phyloP scores from a whole-genome alignment of 805 yeast genomes.

The Kodamaea hsintzibuensis region DNA sequence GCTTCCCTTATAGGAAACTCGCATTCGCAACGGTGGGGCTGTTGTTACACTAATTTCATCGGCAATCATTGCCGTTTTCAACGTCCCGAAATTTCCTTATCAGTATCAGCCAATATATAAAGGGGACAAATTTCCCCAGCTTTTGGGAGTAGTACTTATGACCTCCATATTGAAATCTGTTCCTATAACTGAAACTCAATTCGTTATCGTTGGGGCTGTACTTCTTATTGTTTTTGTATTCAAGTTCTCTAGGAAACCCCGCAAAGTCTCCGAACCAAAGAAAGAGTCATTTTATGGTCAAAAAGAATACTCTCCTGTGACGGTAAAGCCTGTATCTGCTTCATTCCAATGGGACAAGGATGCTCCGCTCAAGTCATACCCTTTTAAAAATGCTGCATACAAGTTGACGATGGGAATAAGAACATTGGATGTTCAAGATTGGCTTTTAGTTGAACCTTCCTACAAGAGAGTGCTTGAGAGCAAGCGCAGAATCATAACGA shows the following conservation, averaged over 20 bases:
- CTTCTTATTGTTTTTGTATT: neutral
- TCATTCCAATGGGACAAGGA: slow-evolving; percentile 29
- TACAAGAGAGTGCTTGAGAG: slow-evolving; percentile 27
- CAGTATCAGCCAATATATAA: neutral
- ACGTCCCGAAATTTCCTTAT: neutral
- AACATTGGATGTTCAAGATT: slow-evolving; percentile 35
- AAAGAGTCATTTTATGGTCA: slow-evolving; percentile 2
- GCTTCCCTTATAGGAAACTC: neutral
- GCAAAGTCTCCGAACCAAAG: neutral
- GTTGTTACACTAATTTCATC: neutral
- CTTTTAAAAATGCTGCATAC: slow-evolving; percentile 62
- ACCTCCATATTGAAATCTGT: neutral
- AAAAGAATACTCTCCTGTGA: slow-evolving; percentile 2
- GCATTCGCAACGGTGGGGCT: neutral
- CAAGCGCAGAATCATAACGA: slow-evolving; percentile 30
- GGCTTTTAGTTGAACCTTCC: slow-evolving; percentile 41
- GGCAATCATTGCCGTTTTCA: neutral
- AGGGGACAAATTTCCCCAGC: neutral
- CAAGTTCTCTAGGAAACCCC: neutral
- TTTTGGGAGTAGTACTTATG: neutral
- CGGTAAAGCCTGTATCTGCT: slow-evolving; percentile 17
- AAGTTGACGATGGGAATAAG: slow-evolving; percentile 62
- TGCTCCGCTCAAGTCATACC: slow-evolving; percentile 34
- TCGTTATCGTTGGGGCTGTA: neutral
- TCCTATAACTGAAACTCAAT: neutral